Evolutionary conservation across 2,329 filamentous ascomycete species (phyloP).

Genomic region (Curvularia lunata): DNA sequence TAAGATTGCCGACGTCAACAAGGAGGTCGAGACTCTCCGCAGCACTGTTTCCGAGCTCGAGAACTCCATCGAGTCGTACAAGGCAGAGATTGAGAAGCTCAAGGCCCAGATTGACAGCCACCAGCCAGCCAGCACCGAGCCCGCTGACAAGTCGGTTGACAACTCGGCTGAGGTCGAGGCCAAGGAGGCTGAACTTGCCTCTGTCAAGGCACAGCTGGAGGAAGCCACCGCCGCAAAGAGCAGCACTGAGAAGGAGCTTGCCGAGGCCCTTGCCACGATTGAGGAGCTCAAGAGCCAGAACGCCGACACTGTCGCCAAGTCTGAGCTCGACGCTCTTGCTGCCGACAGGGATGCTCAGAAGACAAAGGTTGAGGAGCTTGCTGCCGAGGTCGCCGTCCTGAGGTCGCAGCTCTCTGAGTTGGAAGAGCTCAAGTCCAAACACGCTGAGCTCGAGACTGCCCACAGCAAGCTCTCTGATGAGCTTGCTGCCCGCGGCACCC

Average conservation of each 20-base stretch:
- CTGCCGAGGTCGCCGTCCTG: conserved; percentile 29
- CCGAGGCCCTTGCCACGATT: conserved; percentile 29
- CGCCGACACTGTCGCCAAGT: conserved; percentile 27
- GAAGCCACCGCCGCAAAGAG: conserved; percentile 20
- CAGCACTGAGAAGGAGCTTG: conserved; percentile 26
- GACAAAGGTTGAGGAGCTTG: conserved; percentile 33
- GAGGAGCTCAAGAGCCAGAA: conserved; percentile 28
- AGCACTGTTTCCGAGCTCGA: conserved; percentile 32
- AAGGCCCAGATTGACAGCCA: conserved; percentile 33
- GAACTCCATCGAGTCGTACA: conserved; percentile 35
- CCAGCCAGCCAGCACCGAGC: conserved; percentile 24
- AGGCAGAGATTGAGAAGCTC: conserved; percentile 40
- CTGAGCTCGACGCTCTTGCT: conserved; percentile 36
- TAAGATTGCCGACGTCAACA: conserved; percentile 31
- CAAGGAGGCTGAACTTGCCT: conserved; percentile 36
- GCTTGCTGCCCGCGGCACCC: conserved; percentile 24
- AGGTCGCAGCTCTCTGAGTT: conserved; percentile 32
- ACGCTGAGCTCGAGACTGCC: conserved; percentile 25
- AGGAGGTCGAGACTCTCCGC: conserved; percentile 27
- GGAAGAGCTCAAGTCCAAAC: conserved; percentile 27
- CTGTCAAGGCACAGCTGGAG: conserved; percentile 30
- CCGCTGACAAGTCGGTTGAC: conserved; percentile 17
- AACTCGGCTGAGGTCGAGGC: conserved; percentile 35
- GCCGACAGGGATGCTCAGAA: conserved; percentile 32
- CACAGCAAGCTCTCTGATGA: conserved; percentile 24